phyloP scores from a whole-genome alignment of 2,329 filamentous ascomycete species.

The Penicillium sp. region DNA sequence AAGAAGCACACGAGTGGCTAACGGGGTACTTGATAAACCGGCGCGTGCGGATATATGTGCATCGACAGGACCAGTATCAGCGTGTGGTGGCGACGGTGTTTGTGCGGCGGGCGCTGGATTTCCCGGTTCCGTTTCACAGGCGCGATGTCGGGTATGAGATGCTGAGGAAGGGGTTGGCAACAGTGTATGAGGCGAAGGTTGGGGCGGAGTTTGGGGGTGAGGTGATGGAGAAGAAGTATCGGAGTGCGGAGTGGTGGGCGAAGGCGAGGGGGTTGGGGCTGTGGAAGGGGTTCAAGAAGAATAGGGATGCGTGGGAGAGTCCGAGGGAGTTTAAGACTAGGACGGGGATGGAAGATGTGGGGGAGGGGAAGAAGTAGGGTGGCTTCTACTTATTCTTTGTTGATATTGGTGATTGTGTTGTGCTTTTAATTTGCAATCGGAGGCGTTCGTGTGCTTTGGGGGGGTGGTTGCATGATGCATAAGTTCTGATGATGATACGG shows the following conservation, averaged over 20 bases:
- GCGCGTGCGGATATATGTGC: conserved; percentile 71
- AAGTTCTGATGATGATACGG: too few relatives aligned
- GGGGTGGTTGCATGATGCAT: too few relatives aligned
- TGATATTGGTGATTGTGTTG: too few relatives aligned
- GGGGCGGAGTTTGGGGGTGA: conserved; percentile 79
- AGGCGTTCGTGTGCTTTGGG: too few relatives aligned
- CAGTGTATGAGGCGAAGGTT: conserved; percentile 84
- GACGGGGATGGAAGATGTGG: conserved; percentile 36
- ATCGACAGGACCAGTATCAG: conserved; percentile 82
- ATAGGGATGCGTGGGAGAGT: conserved; percentile 67
- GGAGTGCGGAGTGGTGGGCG: conserved; percentile 47
- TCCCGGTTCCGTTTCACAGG: conserved; percentile 46
- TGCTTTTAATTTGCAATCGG: too few relatives aligned
- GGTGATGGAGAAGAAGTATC: conserved; percentile 44
- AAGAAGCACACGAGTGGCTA: conserved; percentile 77
- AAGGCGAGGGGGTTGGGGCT: conserved; percentile 60
- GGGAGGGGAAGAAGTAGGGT: too few relatives aligned
- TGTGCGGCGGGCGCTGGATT: conserved; percentile 48
- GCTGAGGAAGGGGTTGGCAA: conserved; percentile 74
- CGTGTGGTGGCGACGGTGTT: conserved; percentile 80
- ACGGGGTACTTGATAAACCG: conserved; percentile 59
- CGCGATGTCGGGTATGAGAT: conserved; percentile 82
- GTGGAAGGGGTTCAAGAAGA: conserved; percentile 63
- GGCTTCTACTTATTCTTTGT: too few relatives aligned
- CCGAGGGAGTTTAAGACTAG: conserved; percentile 76